phyloP scores from a whole-genome alignment of 768 basidiomycete species.

The Lepiota subincarnata region DNA sequence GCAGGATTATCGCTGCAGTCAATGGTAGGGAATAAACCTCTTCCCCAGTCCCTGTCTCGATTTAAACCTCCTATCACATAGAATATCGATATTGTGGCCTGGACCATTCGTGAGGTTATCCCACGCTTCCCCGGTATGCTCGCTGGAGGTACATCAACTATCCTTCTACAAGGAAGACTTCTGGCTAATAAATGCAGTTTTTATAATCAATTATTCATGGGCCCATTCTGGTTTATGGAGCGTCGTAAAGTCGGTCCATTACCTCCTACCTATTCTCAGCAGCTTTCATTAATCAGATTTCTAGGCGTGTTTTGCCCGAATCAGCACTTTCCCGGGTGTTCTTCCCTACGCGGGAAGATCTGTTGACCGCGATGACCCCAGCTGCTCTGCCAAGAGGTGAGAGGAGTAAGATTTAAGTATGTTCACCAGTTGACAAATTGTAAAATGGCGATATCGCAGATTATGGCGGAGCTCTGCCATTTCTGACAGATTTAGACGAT shows the following conservation, averaged over 20 bases:
- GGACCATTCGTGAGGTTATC: constrained; percentile 61
- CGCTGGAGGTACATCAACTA: constrained; percentile 50
- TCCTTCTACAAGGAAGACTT: neutral
- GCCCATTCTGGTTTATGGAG: constrained; percentile 65
- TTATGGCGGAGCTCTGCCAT: constrained; percentile 60
- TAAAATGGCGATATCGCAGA: constrained; percentile 41
- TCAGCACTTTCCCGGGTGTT: constrained; percentile 58
- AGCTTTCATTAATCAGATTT: constrained; percentile 10
- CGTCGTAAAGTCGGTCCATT: constrained; percentile 50
- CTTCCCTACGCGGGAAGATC: constrained; percentile 55
- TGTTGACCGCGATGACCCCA: constrained; percentile 51
- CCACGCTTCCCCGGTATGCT: constrained; percentile 76
- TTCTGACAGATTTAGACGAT: constrained; percentile 47
- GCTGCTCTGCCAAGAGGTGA: constrained; percentile 57
- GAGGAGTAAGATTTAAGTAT: constrained; percentile 7
- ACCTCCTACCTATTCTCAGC: constrained; percentile 1
- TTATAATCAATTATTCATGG: constrained; percentile 75
- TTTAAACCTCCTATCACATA: constrained; percentile 22
- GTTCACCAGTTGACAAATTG: constrained; percentile 14
- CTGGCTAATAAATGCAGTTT: constrained; percentile 36
- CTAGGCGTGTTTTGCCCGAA: constrained; percentile 59
- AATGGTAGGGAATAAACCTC: constrained; percentile 39
- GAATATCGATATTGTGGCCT: constrained; percentile 60
- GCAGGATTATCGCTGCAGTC: constrained; percentile 49
- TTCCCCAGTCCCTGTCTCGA: neutral